Base-by-base conservation (phyloP, 1,284 basidiomycete species). In the Moniliella sp. region DNA sequence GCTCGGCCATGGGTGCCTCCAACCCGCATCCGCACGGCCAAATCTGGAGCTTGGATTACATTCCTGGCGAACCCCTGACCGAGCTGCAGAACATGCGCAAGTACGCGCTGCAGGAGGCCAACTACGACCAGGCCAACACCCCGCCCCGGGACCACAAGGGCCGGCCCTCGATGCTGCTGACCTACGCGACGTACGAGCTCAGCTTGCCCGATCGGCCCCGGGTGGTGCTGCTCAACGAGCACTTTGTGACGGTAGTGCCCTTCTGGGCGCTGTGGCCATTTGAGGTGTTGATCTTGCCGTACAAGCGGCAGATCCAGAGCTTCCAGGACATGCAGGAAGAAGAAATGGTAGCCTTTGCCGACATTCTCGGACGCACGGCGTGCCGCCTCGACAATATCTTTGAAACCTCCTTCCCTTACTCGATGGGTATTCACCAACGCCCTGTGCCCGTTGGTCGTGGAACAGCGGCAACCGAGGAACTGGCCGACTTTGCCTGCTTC, bases 251-350 rank as follows among this genome's bases (percentile, higher is more conserved):
- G 0, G 56, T 93, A 4, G 82, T 93, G 0, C 86, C 86, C 0
- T 93, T 79, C 73, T 93, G 86, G 86, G 86, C 84, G 1, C 71
- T 74, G 17, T 94, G 86, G 86, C 86, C 86, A 0, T 93, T 77
- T 53, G 86, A 94, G 61, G 67, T 78, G 10, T 64, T 93, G 39
- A 61, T 45, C 18, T 33, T 46, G 18, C 40, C 36, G 1, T 30
- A 45, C 27, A 27, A 39, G 23, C 36, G 55, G 3, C 53, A 52
- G 19, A 48, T 59, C 25, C 16, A 33, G 2, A 40, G 42, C 19
- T 28, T 59, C 2, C 37, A 37, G 8, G 41, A 54, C 12, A 45
- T 59, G 36, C 36, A 32, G 11, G 19, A 36, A 2, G 15, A 18
- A 5, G 55, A 59, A 27, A 33, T 36, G 18, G 25, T 21, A 3